Base-by-base conservation (phyloP, 139 green algal genomes). In the Tetraselmis chui region DNA sequence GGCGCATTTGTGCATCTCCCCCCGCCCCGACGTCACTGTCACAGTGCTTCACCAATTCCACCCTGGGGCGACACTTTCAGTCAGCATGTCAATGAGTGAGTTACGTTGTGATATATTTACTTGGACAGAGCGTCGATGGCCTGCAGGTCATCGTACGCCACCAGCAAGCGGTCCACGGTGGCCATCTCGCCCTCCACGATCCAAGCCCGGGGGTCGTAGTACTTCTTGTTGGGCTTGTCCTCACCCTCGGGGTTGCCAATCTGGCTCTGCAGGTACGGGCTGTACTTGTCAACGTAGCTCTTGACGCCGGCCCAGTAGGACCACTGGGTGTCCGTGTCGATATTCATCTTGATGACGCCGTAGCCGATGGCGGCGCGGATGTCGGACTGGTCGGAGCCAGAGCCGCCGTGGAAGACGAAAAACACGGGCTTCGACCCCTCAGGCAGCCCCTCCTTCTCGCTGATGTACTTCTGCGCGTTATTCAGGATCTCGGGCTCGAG, bases 331-430 rank as follows among this genome's bases (percentile, higher is more conserved):
- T 89, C 86, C 5, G 86, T 89, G 83, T 89, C 83, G 76, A 89
- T 87, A 83, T 89, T 89, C 86, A 89, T 89, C 86, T 89, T 89
- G 74, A 89, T 84, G 29, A 89, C 86, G 67, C 86, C 86, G 78
- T 89, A 89, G 75, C 28, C 30, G 27, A 89, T 83, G 18, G 86
- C 86, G 59, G 87, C 80, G 28, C 77, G 80, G 83, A 89, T 89
- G n/a, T 89, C 86, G 59, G 80, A 78, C 25, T n/a, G 30, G 59
- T 45, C 82, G 2, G 86, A 89, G 59, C 86, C 86, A 24, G 80
- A 85, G 77, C 86, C 86, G 29, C 86, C 86, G 86, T 89, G 86
- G 86, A 89, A 89, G 74, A 89, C 86, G 75, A 89, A 87, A 80
- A 83, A 84, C 1, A 89, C 77, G 1, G 86, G 86, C 80, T 89